These are phyloP conservation scores for Aspergillus biplanus DNA, from an alignment of 495 filamentous ascomycete genomes.

Conservation along the genomic window DNA sequence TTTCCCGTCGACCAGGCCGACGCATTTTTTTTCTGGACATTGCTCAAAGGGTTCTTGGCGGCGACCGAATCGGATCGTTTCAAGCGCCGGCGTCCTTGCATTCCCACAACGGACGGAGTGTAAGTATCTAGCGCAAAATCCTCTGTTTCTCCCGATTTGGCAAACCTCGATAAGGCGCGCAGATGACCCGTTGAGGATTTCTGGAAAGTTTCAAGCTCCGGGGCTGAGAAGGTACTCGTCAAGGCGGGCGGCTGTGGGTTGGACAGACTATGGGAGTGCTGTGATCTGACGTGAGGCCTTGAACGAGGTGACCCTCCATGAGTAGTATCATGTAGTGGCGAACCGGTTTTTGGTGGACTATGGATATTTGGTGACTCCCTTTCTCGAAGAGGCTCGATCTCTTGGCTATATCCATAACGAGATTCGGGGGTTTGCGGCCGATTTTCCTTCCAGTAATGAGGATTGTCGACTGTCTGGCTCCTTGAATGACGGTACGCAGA, in stretches of 20 bases:
- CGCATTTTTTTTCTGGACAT: conserved; percentile 53
- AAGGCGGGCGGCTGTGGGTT: conserved; percentile 47
- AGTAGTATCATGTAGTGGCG: conserved; percentile 37
- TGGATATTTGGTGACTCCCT: conserved; percentile 30
- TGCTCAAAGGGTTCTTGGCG: conserved; percentile 45
- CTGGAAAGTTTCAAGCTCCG: conserved; percentile 77
- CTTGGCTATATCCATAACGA: conserved; percentile 33
- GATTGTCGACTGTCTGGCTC: conserved; percentile 49
- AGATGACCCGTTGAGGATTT: conserved; percentile 88
- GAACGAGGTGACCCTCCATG: conserved; percentile 37
- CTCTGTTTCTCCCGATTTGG: conserved; percentile 70
- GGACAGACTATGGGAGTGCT: conserved; percentile 43
- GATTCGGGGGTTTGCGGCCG: conserved; percentile 40
- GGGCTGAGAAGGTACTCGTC: conserved; percentile 57
- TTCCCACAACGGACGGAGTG: conserved; percentile 81
- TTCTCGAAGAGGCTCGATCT: conserved; percentile 37
- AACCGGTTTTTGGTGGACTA: conserved; percentile 36
- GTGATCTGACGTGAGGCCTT: conserved; percentile 45
- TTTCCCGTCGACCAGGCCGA: conserved; percentile 81
- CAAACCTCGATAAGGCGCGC: conserved; percentile 84
- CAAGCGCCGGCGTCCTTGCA: conserved; percentile 80
- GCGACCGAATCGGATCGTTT: conserved; percentile 70
- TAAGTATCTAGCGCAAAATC: conserved; percentile 77
- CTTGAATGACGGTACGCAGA: conserved; percentile 42
- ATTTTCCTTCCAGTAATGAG: conserved; percentile 39